These are phyloP conservation scores for Forsythia viridissima DNA, from an alignment of 257 asterid species.

Conservation along the genomic window DNA sequence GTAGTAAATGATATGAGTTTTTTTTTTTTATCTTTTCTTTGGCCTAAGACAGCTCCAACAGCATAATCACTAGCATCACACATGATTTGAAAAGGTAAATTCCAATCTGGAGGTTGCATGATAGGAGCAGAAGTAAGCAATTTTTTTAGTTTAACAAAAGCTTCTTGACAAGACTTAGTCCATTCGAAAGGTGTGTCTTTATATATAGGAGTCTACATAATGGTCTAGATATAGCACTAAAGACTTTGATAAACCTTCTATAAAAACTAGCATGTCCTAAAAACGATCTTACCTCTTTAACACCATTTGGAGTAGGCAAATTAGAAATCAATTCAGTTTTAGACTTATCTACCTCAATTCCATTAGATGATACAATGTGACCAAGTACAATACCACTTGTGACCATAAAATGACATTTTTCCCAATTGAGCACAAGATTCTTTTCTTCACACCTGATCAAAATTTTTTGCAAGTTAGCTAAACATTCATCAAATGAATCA, in stretches of 20 bases:
- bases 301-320: background rate
- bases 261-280: background rate
- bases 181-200: slow-evolving; percentile 12
- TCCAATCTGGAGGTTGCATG: slow-evolving; percentile 16
- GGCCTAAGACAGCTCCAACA: slow-evolving; percentile 22
- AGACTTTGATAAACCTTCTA: background rate
- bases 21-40: background rate
- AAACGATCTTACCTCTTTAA: background rate
- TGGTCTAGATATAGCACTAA: background rate
- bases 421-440: background rate
- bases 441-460: background rate
- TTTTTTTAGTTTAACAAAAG: background rate
- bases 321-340: background rate
- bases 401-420: slow-evolving; percentile 11
- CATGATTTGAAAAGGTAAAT: slow-evolving; percentile 23
- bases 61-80: slow-evolving; percentile 20
- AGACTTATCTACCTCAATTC: no score
- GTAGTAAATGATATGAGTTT: slow-evolving; percentile 6
- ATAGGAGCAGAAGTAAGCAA: background rate
- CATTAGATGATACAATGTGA: background rate
- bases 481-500: background rate
- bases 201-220: background rate
- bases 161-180: background rate
- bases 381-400: background rate
- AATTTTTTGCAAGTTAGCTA: background rate